Evolutionary conservation across 2,329 filamentous ascomycete species (phyloP).

Genomic region (Pseudogymnoascus pannorum): DNA sequence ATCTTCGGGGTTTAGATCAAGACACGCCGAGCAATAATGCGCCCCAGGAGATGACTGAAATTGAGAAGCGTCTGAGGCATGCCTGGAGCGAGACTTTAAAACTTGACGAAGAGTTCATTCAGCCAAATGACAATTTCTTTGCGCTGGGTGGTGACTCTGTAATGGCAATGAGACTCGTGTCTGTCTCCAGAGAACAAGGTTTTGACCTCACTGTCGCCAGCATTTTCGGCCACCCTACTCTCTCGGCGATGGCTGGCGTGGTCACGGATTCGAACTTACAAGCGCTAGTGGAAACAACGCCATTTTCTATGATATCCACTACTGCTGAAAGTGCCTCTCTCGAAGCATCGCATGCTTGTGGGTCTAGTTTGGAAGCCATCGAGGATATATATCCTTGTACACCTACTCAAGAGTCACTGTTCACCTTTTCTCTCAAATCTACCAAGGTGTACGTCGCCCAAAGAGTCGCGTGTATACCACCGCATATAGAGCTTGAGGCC

Average conservation of each 20-base stretch:
- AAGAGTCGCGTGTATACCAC: constrained; percentile 20
- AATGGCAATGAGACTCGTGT: constrained; percentile 37
- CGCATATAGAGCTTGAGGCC: constrained; percentile 16
- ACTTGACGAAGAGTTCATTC: constrained; percentile 25
- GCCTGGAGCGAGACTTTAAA: constrained; percentile 11
- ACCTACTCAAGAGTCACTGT: constrained; percentile 32
- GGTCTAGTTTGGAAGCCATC: constrained; percentile 17
- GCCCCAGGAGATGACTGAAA: not conserved
- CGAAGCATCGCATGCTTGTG: constrained; percentile 23
- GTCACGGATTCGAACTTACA: constrained; percentile 26
- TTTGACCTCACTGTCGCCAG: constrained; percentile 35
- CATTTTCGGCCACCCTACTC: constrained; percentile 36
- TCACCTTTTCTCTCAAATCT: constrained; percentile 30
- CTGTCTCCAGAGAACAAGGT: constrained; percentile 30
- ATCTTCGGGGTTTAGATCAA: constrained; percentile 18
- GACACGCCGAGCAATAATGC: not conserved
- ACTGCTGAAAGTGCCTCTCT: constrained; percentile 15
- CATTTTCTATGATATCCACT: constrained; percentile 24
- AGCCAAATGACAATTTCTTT: constrained; percentile 35
- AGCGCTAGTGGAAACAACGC: constrained; percentile 19
- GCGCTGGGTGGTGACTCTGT: constrained; percentile 40
- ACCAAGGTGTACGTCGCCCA: constrained; percentile 32
- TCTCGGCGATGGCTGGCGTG: constrained; percentile 38
- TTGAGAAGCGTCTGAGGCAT: constrained; percentile 9
- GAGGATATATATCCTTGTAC: constrained; percentile 36